These are phyloP conservation scores for Lecanicillium sp. DNA, from an alignment of 2,329 filamentous ascomycete genomes.

Conservation along the genomic window DNA sequence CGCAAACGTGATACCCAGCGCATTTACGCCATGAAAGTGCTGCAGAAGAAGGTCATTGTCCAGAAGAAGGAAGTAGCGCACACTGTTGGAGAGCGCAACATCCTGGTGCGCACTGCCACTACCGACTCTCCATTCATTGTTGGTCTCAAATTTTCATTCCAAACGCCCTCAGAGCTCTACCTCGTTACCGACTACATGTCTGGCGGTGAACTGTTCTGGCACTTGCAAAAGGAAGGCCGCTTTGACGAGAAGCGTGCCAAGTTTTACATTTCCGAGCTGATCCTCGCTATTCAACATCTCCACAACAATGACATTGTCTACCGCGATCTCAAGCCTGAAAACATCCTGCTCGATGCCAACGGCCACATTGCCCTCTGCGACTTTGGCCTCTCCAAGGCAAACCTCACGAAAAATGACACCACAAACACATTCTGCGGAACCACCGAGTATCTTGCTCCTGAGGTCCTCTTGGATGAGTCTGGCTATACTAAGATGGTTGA, in stretches of 20 bases:
- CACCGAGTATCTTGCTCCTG: slow-evolving; percentile 92
- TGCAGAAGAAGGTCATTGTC: slow-evolving; percentile 99
- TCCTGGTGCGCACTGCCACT: slow-evolving; percentile 90
- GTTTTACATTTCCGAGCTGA: slow-evolving; percentile 97
- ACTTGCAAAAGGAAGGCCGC: slow-evolving; percentile 91
- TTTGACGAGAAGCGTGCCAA: slow-evolving; percentile 94
- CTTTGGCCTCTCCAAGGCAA: slow-evolving; percentile 95
- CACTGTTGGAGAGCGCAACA: slow-evolving; percentile 94
- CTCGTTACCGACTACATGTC: slow-evolving; percentile 99
- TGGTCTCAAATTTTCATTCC: slow-evolving; percentile 96
- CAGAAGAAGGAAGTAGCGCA: slow-evolving; percentile 99
- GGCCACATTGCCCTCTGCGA: slow-evolving; percentile 97
- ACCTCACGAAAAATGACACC: slow-evolving; percentile 91
- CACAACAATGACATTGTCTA: slow-evolving; percentile 98
- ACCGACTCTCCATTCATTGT: slow-evolving; percentile 97
- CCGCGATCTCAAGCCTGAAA: slow-evolving; percentile 93
- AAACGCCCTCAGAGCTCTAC: slow-evolving; percentile 92
- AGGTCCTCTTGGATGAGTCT: slow-evolving; percentile 89
- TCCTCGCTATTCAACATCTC: slow-evolving; percentile 87
- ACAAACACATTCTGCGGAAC: slow-evolving; percentile 99
- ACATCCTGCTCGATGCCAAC: slow-evolving; percentile 92
- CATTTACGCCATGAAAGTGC: slow-evolving; percentile 98
- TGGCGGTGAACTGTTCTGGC: slow-evolving; percentile 96
- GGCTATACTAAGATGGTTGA: slow-evolving; percentile 99
- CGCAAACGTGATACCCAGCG: slow-evolving; percentile 92